Evolutionary conservation across 768 basidiomycete species (phyloP).

Genomic region (Lyophyllum atratum): DNA sequence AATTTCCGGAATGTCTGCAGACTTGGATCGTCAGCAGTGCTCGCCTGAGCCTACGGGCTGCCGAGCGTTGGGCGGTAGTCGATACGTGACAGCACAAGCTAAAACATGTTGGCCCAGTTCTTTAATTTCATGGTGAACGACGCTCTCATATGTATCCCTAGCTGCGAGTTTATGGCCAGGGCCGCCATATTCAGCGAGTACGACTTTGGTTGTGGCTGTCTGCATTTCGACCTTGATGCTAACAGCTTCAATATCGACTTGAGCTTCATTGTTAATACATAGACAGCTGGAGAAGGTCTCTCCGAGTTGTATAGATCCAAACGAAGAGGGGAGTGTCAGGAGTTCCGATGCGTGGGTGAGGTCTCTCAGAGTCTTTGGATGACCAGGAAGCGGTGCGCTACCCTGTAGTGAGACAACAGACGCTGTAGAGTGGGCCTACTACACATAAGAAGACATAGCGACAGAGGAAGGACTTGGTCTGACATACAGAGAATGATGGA

Average conservation of each 20-base stretch:
- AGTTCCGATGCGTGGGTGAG: constrained; percentile 78
- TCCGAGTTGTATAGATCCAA: constrained; percentile 86
- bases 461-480: background rate
- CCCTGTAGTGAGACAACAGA: constrained; percentile 80
- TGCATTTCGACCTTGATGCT: constrained; percentile 83
- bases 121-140: constrained; percentile 89
- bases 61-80: constrained; percentile 62
- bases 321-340: constrained; percentile 79
- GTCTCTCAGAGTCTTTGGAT: constrained; percentile 84
- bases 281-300: constrained; percentile 86
- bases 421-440: constrained; percentile 68
- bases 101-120: constrained; percentile 91
- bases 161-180: constrained; percentile 45
- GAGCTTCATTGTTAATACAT: constrained; percentile 79
- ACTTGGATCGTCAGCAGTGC: constrained; percentile 51
- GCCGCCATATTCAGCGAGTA: constrained; percentile 66
- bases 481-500: constrained; percentile 71
- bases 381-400: constrained; percentile 62
- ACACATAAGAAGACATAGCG: constrained; percentile 1
- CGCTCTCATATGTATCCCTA: constrained; percentile 63
- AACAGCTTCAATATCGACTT: constrained; percentile 62
- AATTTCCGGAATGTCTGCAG: constrained; percentile 82
- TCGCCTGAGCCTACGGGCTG: constrained; percentile 48
- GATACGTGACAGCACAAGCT: constrained; percentile 83
- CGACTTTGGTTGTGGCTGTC: constrained; percentile 66